Percentiles rank a stretch among this genome's conserved stretches.
Conservation (phyloP, 2,329 filamentous ascomycete species). For the Capronia epimyces region DNA sequence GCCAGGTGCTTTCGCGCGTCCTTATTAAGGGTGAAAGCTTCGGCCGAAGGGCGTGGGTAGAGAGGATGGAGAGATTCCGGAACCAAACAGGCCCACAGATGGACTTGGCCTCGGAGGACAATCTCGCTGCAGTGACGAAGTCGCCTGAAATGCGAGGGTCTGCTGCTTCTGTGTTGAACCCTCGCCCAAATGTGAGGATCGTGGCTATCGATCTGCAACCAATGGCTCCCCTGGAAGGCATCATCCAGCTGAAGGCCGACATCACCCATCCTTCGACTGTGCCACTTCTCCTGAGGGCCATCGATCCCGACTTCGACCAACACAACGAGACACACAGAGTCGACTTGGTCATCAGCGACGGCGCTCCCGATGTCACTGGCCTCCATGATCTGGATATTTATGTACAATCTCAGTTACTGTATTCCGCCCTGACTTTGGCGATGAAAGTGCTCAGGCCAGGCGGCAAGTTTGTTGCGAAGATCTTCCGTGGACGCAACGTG, state of each 20-base stretch:
- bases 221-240: constrained; percentile 88
- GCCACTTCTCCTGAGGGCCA: constrained; percentile 74
- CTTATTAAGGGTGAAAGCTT: constrained; percentile 92
- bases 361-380: constrained; percentile 92
- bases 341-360: constrained; percentile 90
- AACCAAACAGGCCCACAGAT: constrained; percentile 44
- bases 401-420: constrained; percentile 90
- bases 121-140: constrained; percentile 28
- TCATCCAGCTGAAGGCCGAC: constrained; percentile 86
- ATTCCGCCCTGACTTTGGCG: constrained; percentile 86
- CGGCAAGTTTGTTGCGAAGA: constrained; percentile 96
- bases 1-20: constrained; percentile 87
- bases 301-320: constrained; percentile 61
- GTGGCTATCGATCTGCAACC: constrained; percentile 94
- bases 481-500: constrained; percentile 92
- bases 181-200: constrained; percentile 75
- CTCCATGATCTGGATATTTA: constrained; percentile 98
- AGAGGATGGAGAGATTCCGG: constrained; percentile 63
- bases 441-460: constrained; percentile 87
- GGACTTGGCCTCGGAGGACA: constrained; percentile 35
- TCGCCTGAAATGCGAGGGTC: constrained; percentile 28
- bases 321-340: constrained; percentile 59
- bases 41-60: constrained; percentile 78
- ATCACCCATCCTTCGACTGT: constrained; percentile 97
- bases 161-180: constrained; percentile 36